Conservation (phyloP, 2,329 filamentous ascomycete species). For the Venturia oleaginea region DNA sequence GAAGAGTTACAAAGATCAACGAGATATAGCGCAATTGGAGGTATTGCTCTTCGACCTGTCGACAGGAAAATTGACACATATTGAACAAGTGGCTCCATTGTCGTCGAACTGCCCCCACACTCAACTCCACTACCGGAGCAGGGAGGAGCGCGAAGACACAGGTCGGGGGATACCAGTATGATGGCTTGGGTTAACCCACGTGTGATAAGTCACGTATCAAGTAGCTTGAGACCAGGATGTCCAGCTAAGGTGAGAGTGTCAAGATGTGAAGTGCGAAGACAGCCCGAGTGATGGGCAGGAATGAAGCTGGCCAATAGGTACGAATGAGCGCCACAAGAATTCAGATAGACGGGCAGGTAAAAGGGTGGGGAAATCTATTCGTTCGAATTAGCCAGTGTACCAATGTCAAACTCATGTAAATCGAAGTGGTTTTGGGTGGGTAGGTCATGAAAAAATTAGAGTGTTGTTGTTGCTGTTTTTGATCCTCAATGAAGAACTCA, state of each 20-base stretch:
- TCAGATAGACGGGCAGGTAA: too few relatives aligned
- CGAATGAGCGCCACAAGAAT: too few relatives aligned
- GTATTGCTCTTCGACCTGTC: slow-evolving; percentile 2
- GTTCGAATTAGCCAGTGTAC: not conserved
- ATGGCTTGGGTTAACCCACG: not conserved
- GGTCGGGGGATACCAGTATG: not conserved
- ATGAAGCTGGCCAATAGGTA: not conserved
- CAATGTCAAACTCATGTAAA: not conserved
- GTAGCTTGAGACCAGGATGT: not conserved
- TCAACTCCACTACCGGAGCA: not conserved
- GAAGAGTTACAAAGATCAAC: slow-evolving; percentile 1
- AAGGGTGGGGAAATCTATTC: not conserved
- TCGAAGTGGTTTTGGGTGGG: not conserved
- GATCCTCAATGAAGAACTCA: slow-evolving; percentile 49
- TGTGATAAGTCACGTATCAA: not conserved
- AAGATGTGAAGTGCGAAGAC: not conserved
- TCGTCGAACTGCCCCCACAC: not conserved
- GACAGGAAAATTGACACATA: slow-evolving; percentile 5
- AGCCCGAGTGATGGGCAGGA: not conserved
- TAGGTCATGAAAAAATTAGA: slow-evolving; percentile 63
- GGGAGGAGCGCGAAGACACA: not conserved
- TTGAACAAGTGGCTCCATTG: not conserved
- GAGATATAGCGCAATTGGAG: not conserved
- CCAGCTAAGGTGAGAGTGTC: not conserved
- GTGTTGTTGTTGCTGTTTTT: slow-evolving; percentile 56